Evolutionary conservation across 352 stramenopile genomes (phyloP), one percentile per base, ranked within the genome.

Genomic region (Phytophthora hybrid): DNA sequence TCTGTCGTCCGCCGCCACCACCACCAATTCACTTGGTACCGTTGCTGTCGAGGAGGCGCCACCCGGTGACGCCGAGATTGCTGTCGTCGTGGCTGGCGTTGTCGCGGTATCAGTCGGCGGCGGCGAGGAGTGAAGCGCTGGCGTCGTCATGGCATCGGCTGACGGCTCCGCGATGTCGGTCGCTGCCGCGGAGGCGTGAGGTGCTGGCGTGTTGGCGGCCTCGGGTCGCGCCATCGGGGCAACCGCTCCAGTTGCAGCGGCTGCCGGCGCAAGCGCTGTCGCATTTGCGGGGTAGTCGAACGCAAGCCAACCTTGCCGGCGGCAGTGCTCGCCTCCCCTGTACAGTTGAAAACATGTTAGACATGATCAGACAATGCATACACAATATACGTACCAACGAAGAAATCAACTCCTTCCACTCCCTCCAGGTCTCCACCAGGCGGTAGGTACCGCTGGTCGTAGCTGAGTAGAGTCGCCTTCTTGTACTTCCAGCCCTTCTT

Each of bases 401-500:
- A 44, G 34, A 44, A 44, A 44, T 44, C 34, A 44, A 44, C 34
- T 44, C 34, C 34, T 44, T 44, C 34, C 34, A 44, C 34, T 44
- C 13, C 34, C 34, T 44, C 16, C 34, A 44, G 34, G 13, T 44
- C 34, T 44, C 34, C 34, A 14, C 34, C 34, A 4, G 34, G 34
- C 34, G 34, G 34, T 5, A 44, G 34, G 34, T 44, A 44, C 34
- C 34, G 34, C 34, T 44, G 34, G 7, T 44, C 34, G 34, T 44
- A 44, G 34, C 34, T 44, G 34, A 44, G 34, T 44, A 44, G 13
- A 44, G 34, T 44, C 34, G 34, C 34, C 9, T 44, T 44, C 8
- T 44, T 44, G 34, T 14, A 44, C 34, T 44, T 44, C 34, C 52
- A 58, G 8, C 52, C 52, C 14, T 58, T 58, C 52, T 58, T 58